phyloP scores from a whole-genome alignment of 805 yeast species.

The Wickerhamomyces pijperi region DNA sequence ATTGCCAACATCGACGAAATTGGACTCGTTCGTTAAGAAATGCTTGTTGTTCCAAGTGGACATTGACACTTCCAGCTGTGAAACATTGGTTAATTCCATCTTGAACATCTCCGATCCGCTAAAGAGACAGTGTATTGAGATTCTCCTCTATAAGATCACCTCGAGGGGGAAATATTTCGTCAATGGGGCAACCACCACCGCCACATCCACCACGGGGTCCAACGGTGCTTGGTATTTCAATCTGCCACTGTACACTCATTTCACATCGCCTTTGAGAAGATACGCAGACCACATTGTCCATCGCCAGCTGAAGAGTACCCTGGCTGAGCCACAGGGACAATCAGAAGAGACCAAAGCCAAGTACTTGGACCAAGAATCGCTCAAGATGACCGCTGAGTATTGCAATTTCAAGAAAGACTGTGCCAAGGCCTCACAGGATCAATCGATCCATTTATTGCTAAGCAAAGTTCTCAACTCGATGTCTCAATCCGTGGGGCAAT shows the following conservation, averaged over 20 bases:
- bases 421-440: slow-evolving; percentile 87
- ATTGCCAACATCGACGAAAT: slow-evolving; percentile 69
- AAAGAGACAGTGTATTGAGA: slow-evolving; percentile 64
- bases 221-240: slow-evolving; percentile 75
- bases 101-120: slow-evolving; percentile 49
- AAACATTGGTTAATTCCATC: slow-evolving; percentile 62
- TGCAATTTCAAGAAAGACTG: slow-evolving; percentile 95
- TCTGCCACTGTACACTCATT: slow-evolving; percentile 82
- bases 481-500: slow-evolving; percentile 63
- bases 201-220: slow-evolving; percentile 38
- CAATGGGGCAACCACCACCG: slow-evolving; percentile 74
- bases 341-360: too few species aligned
- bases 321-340: slow-evolving; percentile 24
- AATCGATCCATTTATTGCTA: slow-evolving; percentile 76
- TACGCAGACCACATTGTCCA: slow-evolving; percentile 91
- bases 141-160: slow-evolving; percentile 71
- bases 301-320: slow-evolving; percentile 69
- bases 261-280: slow-evolving; percentile 84
- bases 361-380: slow-evolving; percentile 48
- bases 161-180: slow-evolving; percentile 77
- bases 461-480: slow-evolving; percentile 77
- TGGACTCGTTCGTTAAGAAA: slow-evolving; percentile 68
- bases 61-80: slow-evolving; percentile 65
- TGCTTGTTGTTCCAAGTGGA: slow-evolving; percentile 54
- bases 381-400: slow-evolving; percentile 79